Evolutionary conservation across 2,329 filamentous ascomycete species (phyloP).

Genomic region (Trichoderma brevicompactum): DNA sequence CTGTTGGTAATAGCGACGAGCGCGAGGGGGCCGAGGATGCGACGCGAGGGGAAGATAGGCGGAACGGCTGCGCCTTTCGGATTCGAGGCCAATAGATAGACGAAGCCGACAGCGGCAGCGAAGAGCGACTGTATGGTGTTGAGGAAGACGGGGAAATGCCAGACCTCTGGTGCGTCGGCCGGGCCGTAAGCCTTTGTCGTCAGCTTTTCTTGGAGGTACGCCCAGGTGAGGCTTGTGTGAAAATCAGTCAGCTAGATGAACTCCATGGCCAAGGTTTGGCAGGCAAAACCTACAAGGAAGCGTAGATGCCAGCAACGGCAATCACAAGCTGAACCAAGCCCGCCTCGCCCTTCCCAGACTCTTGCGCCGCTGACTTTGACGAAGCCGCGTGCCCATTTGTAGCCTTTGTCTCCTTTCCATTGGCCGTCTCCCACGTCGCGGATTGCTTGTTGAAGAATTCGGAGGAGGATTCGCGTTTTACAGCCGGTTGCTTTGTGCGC

Average conservation of each 20-base stretch:
- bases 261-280: neutral
- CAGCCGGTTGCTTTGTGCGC: conserved; percentile 70
- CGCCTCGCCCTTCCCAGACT: conserved; percentile 52
- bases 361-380: conserved; percentile 35
- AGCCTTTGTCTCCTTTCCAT: conserved; percentile 37
- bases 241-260: neutral
- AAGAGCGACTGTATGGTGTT: conserved; percentile 95
- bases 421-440: conserved; percentile 43
- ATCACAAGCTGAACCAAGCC: conserved; percentile 77
- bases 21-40: conserved; percentile 76
- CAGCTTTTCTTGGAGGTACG: conserved; percentile 93
- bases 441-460: conserved; percentile 62
- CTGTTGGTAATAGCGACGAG: conserved; percentile 87
- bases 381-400: conserved; percentile 38
- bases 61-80: conserved; percentile 49
- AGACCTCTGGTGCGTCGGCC: conserved; percentile 68
- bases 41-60: conserved; percentile 75
- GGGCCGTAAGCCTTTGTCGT: conserved; percentile 87
- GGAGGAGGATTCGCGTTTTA: conserved; percentile 68
- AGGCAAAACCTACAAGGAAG: conserved; percentile 74
- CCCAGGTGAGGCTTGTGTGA: conserved; percentile 78
- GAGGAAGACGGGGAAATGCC: conserved; percentile 92
- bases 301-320: conserved; percentile 94
- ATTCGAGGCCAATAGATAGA: conserved; percentile 76
- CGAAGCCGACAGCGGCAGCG: conserved; percentile 77